phyloP scores from a whole-genome alignment of 2,329 filamentous ascomycete species.

The Sporothrix sp. region DNA sequence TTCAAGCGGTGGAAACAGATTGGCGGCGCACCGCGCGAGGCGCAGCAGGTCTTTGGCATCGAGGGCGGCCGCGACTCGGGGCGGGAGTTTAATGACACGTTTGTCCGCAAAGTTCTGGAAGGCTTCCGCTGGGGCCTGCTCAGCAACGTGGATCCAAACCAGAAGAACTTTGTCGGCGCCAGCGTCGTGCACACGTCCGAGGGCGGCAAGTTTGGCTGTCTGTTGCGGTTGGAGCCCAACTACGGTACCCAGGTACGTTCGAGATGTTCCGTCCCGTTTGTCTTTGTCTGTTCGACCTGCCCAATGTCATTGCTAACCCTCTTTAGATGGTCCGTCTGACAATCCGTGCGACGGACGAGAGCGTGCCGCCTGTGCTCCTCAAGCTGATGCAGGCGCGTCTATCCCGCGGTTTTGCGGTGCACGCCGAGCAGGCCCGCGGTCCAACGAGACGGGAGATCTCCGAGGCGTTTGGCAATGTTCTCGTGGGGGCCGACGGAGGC shows the following conservation, averaged over 20 bases:
- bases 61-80: constrained; percentile 37
- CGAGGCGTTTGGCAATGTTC: constrained; percentile 46
- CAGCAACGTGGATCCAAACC: constrained; percentile 79
- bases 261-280: not conserved
- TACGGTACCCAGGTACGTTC: constrained; percentile 71
- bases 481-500: constrained; percentile 31
- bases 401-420: constrained; percentile 40
- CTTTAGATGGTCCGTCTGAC: constrained; percentile 88
- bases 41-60: constrained; percentile 75
- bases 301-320: constrained; percentile 7
- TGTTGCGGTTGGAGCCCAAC: constrained; percentile 91
- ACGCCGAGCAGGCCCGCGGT: constrained; percentile 29
- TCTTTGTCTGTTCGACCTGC: not conserved
- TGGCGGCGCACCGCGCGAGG: constrained; percentile 75
- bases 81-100: constrained; percentile 58
- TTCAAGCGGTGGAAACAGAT: constrained; percentile 99
- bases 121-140: constrained; percentile 87
- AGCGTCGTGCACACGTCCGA: constrained; percentile 75
- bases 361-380: constrained; percentile 67
- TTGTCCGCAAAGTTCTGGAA: constrained; percentile 62
- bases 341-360: constrained; percentile 86
- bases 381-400: constrained; percentile 83
- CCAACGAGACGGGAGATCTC: constrained; percentile 43
- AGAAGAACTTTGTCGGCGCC: constrained; percentile 86
- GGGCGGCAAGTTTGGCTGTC: constrained; percentile 85